These are phyloP conservation scores for Filobasidium floriforme DNA, from an alignment of 768 basidiomycete genomes.

Conservation along the genomic window DNA sequence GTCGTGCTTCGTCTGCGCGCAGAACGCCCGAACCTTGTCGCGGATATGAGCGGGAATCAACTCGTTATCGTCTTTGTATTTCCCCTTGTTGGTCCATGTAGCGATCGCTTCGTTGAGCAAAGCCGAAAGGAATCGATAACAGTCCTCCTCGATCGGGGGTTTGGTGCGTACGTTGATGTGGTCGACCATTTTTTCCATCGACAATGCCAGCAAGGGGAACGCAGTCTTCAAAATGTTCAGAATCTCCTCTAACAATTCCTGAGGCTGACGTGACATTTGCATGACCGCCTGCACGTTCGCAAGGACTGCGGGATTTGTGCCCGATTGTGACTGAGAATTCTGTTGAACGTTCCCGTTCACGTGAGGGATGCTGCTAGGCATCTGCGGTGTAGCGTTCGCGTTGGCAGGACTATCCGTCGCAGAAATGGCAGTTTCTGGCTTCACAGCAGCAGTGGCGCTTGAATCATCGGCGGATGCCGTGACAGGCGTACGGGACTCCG, in stretches of 20 bases:
- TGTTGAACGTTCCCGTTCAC: neutral
- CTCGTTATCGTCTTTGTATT: slow-evolving; percentile 44
- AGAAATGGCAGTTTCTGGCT: too few species aligned
- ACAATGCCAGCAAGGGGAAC: slow-evolving; percentile 87
- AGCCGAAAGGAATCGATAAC: slow-evolving; percentile 82
- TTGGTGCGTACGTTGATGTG: slow-evolving; percentile 87
- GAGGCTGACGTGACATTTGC: slow-evolving; percentile 53
- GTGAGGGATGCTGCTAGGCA: too few species aligned
- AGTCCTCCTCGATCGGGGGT: slow-evolving; percentile 79
- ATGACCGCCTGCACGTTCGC: slow-evolving; percentile 4
- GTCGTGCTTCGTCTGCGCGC: slow-evolving; percentile 36
- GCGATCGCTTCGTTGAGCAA: slow-evolving; percentile 71
- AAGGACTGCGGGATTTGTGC: slow-evolving; percentile 2
- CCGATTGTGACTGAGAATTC: slow-evolving; percentile 8
- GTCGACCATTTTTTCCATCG: slow-evolving; percentile 94
- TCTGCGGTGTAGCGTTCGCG: too few species aligned
- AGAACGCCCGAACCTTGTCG: slow-evolving; percentile 33
- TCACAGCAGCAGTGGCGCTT: too few species aligned
- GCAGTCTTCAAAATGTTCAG: slow-evolving; percentile 88
- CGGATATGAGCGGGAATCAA: slow-evolving; percentile 17
- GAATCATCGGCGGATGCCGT: too few species aligned
- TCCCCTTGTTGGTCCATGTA: slow-evolving; percentile 46
- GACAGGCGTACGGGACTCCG: too few species aligned
- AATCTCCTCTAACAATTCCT: slow-evolving; percentile 88
- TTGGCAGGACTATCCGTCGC: too few species aligned